Evolutionary conservation across 2,329 filamentous ascomycete genomes (phyloP).

Genomic region (Fusarium illudens): DNA sequence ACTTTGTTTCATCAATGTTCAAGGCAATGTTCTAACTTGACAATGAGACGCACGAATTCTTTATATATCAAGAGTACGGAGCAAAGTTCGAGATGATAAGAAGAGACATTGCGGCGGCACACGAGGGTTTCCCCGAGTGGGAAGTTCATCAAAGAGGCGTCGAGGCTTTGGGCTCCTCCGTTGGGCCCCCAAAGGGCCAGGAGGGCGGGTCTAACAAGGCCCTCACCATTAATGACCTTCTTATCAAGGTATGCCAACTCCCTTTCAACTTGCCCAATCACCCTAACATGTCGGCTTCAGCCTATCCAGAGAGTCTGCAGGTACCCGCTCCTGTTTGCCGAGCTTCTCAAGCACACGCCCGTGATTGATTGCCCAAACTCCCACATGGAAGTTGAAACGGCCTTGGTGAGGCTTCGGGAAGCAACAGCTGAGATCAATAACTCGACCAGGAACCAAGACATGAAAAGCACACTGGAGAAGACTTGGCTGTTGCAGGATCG

Average conservation of each 20-base stretch:
- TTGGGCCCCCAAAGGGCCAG: constrained; percentile 74
- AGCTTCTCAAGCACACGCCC: constrained; percentile 83
- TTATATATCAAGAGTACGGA: constrained; percentile 90
- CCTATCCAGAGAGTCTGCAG: constrained; percentile 92
- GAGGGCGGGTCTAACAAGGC: constrained; percentile 74
- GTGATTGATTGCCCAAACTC: constrained; percentile 85
- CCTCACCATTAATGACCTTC: constrained; percentile 81
- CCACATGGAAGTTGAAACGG: constrained; percentile 80
- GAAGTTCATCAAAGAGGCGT: constrained; percentile 83
- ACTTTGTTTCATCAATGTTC: background rate
- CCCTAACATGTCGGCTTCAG: constrained; percentile 52
- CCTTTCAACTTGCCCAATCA: background rate
- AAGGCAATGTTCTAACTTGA: background rate
- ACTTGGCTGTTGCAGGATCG: constrained; percentile 88
- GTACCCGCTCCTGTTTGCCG: constrained; percentile 86
- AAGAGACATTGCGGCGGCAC: constrained; percentile 75
- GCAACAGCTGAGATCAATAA: constrained; percentile 83
- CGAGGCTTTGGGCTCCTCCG: constrained; percentile 79
- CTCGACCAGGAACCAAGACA: constrained; percentile 78
- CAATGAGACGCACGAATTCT: constrained; percentile 78
- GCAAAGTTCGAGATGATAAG: constrained; percentile 89
- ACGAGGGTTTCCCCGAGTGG: constrained; percentile 77
- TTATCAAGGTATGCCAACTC: constrained; percentile 76
- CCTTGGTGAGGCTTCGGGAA: constrained; percentile 75
- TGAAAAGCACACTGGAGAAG: constrained; percentile 76